Base-by-base conservation (phyloP, 2,329 filamentous ascomycete species). In the Neopestalotiopsis sp. region DNA sequence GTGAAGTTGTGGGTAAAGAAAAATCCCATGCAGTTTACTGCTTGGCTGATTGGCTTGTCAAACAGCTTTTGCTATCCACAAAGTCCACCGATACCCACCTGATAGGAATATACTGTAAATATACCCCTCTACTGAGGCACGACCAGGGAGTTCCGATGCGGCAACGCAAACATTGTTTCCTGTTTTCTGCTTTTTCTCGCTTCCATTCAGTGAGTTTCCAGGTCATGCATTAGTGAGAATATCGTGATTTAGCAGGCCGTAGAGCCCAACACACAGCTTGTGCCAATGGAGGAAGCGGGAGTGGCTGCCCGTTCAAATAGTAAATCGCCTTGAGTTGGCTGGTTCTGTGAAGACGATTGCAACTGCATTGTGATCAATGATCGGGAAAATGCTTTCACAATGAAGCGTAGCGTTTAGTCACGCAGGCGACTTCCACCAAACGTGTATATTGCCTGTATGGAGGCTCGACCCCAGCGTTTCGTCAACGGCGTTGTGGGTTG, bases 1-100 rank as follows among this genome's bases (percentile, higher is more conserved):
- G 24, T 40, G 40, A 45, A 40, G 17, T 14, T 40, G 45, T 62
- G 59, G 59, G 34, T 62, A 40, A 62, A 62, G 40, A 20, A 20
- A 34, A 34, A 7, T 62, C 32, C 34, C 32, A 62, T n/a, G 34
- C 59, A 20, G 28, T 40, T 34, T 62, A 32, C 9, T 24, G 17
- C 30, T 34, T 34, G 30, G 34, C 10, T 34, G 34, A 62, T 62
- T 62, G 59, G 59, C 32, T 62, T 32, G 45, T 52, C 34, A 59
- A 59, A 59, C 57, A 24, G 57, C 17, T 59, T 14, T 59, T 6
- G 59, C 13, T 17, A 4, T 40, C 59, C 59, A 40, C 59, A 42
- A 20, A 62, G 32, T 24, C 59, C 59, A 62, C 59, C 34, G 13
- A 38, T 38, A 59, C 34, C 34, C 59, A 62, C 59, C 30, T n/a